Conservation (phyloP, 768 basidiomycete genomes). For the Trametes coccinea region DNA sequence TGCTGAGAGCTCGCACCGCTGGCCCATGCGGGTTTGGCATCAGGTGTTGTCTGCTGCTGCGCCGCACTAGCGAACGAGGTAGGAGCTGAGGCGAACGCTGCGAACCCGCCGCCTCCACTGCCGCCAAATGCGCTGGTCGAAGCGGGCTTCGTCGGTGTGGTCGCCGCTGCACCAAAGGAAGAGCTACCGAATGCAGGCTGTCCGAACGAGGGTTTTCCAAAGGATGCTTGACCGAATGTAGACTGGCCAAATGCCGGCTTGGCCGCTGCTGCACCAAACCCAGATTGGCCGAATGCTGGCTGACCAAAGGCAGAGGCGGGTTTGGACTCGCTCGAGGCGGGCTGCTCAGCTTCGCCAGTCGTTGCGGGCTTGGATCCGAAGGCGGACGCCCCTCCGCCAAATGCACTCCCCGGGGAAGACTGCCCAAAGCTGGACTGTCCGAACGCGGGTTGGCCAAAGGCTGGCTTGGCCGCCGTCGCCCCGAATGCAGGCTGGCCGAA, state of each 20-base stretch:
- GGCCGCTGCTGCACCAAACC: background rate
- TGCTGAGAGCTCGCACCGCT: background rate
- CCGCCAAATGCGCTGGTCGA: background rate
- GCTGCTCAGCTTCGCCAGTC: background rate
- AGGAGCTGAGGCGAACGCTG: constrained; percentile 19
- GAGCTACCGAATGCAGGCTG: constrained; percentile 37
- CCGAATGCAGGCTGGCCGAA: constrained; percentile 30
- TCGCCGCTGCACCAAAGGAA: constrained; percentile 23
- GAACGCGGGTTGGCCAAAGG: constrained; percentile 23
- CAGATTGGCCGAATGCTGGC: constrained; percentile 33
- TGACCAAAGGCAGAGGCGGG: constrained; percentile 25
- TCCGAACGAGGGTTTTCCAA: constrained; percentile 35
- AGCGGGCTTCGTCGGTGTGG: background rate
- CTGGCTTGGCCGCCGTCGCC: background rate
- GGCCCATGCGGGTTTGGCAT: constrained; percentile 18
- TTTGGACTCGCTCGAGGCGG: background rate
- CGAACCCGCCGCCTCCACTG: constrained; percentile 9
- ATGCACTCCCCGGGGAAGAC: constrained; percentile 24
- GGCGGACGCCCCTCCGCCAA: constrained; percentile 6
- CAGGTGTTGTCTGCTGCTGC: background rate
- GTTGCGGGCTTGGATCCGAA: background rate
- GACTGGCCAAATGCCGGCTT: constrained; percentile 20
- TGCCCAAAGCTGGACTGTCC: constrained; percentile 38
- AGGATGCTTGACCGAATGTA: constrained; percentile 33
- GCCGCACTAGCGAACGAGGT: constrained; percentile 9